These are phyloP conservation scores for Hansenula sp. DNA, from an alignment of 1,139 yeast species.

Conservation along the genomic window DNA sequence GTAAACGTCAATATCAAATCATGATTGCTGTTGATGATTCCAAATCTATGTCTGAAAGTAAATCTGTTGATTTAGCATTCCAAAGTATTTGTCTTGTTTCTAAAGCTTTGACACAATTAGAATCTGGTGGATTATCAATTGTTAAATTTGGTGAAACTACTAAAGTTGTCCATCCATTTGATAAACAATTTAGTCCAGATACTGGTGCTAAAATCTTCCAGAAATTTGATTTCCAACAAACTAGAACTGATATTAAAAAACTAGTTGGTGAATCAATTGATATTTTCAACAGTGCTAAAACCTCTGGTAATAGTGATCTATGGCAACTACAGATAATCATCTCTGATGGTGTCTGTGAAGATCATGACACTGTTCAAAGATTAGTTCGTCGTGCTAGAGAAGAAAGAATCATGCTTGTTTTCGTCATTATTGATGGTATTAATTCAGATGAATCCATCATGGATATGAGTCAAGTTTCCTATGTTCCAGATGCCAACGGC, in stretches of 20 bases:
- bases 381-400: conserved; percentile 91
- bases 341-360: conserved; percentile 96
- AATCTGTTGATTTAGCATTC: conserved; percentile 86
- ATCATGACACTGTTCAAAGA: conserved; percentile 76
- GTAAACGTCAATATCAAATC: conserved; percentile 94
- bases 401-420: conserved; percentile 89
- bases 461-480: conserved; percentile 92
- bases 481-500: conserved; percentile 68
- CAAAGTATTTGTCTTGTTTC: conserved; percentile 93
- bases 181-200: conserved; percentile 76
- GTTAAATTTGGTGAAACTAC: conserved; percentile 89
- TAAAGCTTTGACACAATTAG: conserved; percentile 89
- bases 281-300: conserved; percentile 64
- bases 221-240: conserved; percentile 89
- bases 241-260: conserved; percentile 76
- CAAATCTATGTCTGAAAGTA: conserved; percentile 94
- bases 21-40: conserved; percentile 98
- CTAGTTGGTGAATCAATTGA: conserved; percentile 70
- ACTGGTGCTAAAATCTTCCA: conserved; percentile 83
- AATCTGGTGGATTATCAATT: conserved; percentile 89
- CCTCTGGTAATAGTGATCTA: conserved; percentile 55
- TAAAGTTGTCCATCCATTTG: conserved; percentile 85
- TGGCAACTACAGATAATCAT: conserved; percentile 94
- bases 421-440: conserved; percentile 90
- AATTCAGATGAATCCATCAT: conserved; percentile 80